Evolutionary conservation across 805 yeast species (phyloP), one percentile per base, ranked within the genome.

Genomic region (Lachancea waltii): DNA sequence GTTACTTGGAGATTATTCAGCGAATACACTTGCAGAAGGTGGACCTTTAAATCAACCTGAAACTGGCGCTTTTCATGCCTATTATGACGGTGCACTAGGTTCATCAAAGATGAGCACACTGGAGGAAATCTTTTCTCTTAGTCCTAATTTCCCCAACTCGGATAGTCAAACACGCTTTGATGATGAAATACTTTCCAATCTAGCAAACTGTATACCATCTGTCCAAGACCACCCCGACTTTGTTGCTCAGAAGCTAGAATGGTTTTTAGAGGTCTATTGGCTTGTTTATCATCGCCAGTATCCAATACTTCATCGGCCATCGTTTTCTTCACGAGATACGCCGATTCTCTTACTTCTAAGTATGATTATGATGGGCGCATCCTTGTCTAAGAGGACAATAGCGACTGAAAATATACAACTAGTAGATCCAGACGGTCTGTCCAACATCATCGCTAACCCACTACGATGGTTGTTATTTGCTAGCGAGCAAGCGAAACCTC

Each of bases 291-390:
- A 39, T 29, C 17, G 34, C 19, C 42, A 39, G 20, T 39, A 39
- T 19, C 42, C 42, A 20, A 39, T 39, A 7, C 22, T 39, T 10
- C 42, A 39, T 32, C 34, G 30, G 16, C 42, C 42, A 7, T 39
- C 42, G n/a, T 39, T 39, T 23, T 39, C 39, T 5, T 29, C 42
- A 6, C 30, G 25, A 17, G 42, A 39, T 10, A 16, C 39, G 11
- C 42, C 34, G 27, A 33, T 39, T 9, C 15, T 39, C 20, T 16
- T 39, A 16, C 35, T 39, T 3, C 30, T 35, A 8, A 28, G 42
- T 19, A 39, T 39, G 39, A 39, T 39, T 19, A 39, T 35, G 39
- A 39, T 39, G 24, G 42, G 42, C 5, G 42, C 42, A 5, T 27
- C 42, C n/a, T 29, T 34, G 19, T 27, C 42, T 6, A 38, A 38